Evolutionary conservation across 257 asterid genomes (phyloP).

Genomic region (Asclepias syriaca): DNA sequence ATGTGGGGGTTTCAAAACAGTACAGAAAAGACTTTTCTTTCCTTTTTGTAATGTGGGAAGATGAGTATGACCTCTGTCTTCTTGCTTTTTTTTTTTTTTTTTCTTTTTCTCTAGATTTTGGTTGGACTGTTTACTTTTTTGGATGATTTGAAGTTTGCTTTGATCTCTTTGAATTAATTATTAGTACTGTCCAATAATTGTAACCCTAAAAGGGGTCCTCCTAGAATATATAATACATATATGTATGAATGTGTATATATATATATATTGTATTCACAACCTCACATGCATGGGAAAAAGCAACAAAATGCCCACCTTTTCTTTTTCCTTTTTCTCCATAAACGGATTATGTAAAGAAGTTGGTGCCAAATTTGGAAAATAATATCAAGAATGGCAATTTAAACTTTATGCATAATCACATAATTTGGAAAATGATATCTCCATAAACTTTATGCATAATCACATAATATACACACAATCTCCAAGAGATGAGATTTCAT

Average conservation of each 20-base stretch:
- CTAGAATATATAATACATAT: not conserved
- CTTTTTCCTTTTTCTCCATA: not conserved
- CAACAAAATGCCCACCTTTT: no score
- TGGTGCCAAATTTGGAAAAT: constrained; percentile 7
- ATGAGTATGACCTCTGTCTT: constrained; percentile 5
- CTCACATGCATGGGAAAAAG: no score
- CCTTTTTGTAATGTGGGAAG: constrained; percentile 8
- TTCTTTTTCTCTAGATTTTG: not conserved
- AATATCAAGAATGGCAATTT: no score
- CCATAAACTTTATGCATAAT: no score
- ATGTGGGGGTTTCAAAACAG: constrained; percentile 18
- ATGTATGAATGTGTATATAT: no score
- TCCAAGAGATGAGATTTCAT: no score
- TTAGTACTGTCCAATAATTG: constrained; percentile 3
- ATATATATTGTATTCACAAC: no score
- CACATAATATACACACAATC: no score
- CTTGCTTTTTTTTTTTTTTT: not conserved
- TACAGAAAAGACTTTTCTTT: not conserved
- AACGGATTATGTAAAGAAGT: constrained; percentile 7
- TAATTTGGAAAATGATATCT: not conserved
- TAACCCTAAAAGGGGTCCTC: not conserved
- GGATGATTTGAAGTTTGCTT: constrained; percentile 7
- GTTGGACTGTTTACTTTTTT: not conserved
- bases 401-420: no score
- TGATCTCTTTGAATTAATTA: not conserved